phyloP scores from a whole-genome alignment of 2,329 filamentous ascomycete genomes.

The Pseudogymnoascus sp. region DNA sequence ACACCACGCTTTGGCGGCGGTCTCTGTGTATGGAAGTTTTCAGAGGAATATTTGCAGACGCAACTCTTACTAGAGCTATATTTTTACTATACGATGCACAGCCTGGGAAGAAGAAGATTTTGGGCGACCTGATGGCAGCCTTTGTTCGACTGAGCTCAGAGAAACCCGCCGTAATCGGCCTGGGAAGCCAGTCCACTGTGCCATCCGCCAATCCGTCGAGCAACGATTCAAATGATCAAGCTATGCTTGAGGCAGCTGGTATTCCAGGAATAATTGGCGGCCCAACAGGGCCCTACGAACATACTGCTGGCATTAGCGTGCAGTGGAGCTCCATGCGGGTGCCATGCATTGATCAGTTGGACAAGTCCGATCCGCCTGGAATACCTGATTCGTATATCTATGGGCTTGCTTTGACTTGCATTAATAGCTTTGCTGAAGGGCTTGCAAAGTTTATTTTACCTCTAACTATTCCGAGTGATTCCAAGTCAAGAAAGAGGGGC shows the following conservation, averaged over 20 bases:
- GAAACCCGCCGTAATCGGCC: conserved; percentile 78
- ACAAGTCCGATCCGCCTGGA: conserved; percentile 75
- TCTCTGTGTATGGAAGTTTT: conserved; percentile 88
- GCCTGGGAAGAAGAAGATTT: conserved; percentile 62
- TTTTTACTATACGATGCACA: conserved; percentile 71
- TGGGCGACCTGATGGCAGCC: conserved; percentile 74
- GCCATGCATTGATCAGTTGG: conserved; percentile 86
- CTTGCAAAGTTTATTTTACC: conserved; percentile 90
- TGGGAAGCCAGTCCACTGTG: conserved; percentile 80
- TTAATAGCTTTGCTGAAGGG: conserved; percentile 84
- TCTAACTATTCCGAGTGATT: conserved; percentile 72
- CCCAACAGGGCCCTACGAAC: conserved; percentile 56
- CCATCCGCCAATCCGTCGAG: conserved; percentile 54
- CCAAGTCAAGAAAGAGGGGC: conserved; percentile 42
- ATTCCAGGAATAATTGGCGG: conserved; percentile 80
- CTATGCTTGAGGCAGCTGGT: conserved; percentile 80
- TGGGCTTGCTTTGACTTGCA: conserved; percentile 76
- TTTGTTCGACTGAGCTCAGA: conserved; percentile 92
- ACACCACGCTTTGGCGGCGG: conserved; percentile 75
- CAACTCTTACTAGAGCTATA: conserved; percentile 67
- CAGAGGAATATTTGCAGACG: conserved; percentile 74
- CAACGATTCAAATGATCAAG: conserved; percentile 59
- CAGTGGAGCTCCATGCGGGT: conserved; percentile 86
- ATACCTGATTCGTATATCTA: conserved; percentile 94
- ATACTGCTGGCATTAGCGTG: conserved; percentile 70